Percentiles rank a stretch among this genome's conserved stretches.
Conservation (phyloP, 1,284 basidiomycete genomes). For the Leucoagaricus sp. region DNA sequence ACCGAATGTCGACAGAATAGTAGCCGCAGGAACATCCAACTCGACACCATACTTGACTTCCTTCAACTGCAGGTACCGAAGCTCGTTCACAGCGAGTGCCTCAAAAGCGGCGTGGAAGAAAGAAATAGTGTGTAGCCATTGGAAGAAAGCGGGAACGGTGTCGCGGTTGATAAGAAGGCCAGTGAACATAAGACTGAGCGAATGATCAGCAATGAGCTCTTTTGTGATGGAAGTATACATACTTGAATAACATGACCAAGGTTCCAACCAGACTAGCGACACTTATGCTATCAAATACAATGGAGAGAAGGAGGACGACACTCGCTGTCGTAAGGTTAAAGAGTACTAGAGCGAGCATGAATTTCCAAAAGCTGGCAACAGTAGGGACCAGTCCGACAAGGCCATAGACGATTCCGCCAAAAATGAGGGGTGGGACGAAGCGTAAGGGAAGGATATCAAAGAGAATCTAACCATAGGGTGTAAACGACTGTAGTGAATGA, state of each 20-base stretch:
- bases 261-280: conserved; percentile 94
- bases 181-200: conserved; percentile 86
- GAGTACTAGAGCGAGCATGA: conserved; percentile 90
- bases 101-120: conserved; percentile 99
- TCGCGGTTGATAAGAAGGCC: conserved; percentile 95
- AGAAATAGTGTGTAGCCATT: conserved; percentile 88
- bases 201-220: conserved; percentile 12
- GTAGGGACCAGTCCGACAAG: conserved; percentile 93
- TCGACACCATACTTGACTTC: conserved; percentile 94
- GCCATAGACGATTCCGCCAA: conserved; percentile 93
- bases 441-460: conserved; percentile 96
- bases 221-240: conserved; percentile 33
- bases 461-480: conserved; percentile 56
- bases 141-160: conserved; percentile 70
- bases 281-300: conserved; percentile 83
- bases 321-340: conserved; percentile 96
- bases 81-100: conserved; percentile 92
- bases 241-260: conserved; percentile 98
- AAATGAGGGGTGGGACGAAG: conserved; percentile 91
- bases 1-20: conserved; percentile 89
- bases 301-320: conserved; percentile 88
- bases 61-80: conserved; percentile 90
- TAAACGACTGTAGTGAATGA: conserved; percentile 2
- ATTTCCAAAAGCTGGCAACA: conserved; percentile 94
- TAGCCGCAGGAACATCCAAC: conserved; percentile 91